Conservation (phyloP, 83 land plant genomes). For the Isoetes engelmannii region DNA sequence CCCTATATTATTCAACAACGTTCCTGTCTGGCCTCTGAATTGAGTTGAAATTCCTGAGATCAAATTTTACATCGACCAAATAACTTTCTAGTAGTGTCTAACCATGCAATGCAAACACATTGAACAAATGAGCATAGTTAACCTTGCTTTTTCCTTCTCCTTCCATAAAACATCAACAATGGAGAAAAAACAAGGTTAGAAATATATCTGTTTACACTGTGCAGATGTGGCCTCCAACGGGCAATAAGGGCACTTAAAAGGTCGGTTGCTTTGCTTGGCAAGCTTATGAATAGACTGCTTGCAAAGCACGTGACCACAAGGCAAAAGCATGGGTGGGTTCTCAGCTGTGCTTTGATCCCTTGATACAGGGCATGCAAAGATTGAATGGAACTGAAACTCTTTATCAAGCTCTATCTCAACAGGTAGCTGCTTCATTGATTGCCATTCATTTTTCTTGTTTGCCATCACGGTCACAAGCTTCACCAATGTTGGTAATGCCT, state of each 20-base stretch:
- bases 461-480: constrained; percentile 63
- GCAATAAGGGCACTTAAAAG: constrained; percentile 95
- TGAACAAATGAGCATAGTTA: too few relatives aligned
- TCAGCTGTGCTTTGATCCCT: constrained; percentile 71
- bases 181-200: constrained; percentile 25
- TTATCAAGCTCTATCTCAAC: constrained; percentile 57
- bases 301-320: constrained; percentile 87
- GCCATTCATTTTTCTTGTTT: constrained; percentile 64
- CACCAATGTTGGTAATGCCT: constrained; percentile 67
- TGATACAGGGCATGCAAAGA: constrained; percentile 88
- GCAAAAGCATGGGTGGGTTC: constrained; percentile 88
- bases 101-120: too few relatives aligned
- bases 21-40: too few relatives aligned
- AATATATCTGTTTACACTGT: constrained; percentile 59
- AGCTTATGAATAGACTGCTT: constrained; percentile 78
- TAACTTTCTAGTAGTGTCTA: too few relatives aligned
- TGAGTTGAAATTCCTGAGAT: too few relatives aligned
- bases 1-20: too few relatives aligned
- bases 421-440: constrained; percentile 60
- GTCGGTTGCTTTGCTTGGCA: constrained; percentile 54
- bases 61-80: too few relatives aligned
- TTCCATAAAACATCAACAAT: too few relatives aligned
- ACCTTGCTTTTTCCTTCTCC: too few relatives aligned
- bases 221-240: constrained; percentile 47
- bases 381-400: constrained; percentile 85